A percentile compares a stretch with the other conserved stretches of the same genome.
Evolutionary conservation across 345 rosid species (phyloP).

Genomic region (Arabidopsis thaliana): TAIR10.1 NC_003070.9:20902001-20902500

Average conservation of each 20-base stretch:
- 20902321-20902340: slow-evolving; percentile 47
- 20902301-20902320: slow-evolving; percentile 45
- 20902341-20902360: slow-evolving; percentile 56
- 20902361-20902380: slow-evolving; percentile 58
- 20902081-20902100: slow-evolving; percentile 55
- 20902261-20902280: slow-evolving; percentile 53
- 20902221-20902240: slow-evolving; percentile 62
- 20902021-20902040: slow-evolving; percentile 58
- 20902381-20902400: slow-evolving; percentile 49
- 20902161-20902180: slow-evolving; percentile 50
- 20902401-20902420: slow-evolving; percentile 36
- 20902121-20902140: slow-evolving; percentile 63
- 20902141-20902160: slow-evolving; percentile 51
- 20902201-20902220: slow-evolving; percentile 54
- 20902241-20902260: slow-evolving; percentile 55
- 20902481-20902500: slow-evolving; percentile 61
- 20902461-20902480: slow-evolving; percentile 52
- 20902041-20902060: slow-evolving; percentile 51
- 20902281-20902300: slow-evolving; percentile 57
- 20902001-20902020: slow-evolving; percentile 63
- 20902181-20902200: slow-evolving; percentile 53
- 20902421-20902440: slow-evolving; percentile 50
- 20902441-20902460: slow-evolving; percentile 57
- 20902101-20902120: slow-evolving; percentile 57
- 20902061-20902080: slow-evolving; percentile 65